Percentiles rank a stretch among this genome's conserved stretches.
Evolutionary conservation across 2,329 filamentous ascomycete genomes (phyloP).

Genomic region (Phialophora macrospora): DNA sequence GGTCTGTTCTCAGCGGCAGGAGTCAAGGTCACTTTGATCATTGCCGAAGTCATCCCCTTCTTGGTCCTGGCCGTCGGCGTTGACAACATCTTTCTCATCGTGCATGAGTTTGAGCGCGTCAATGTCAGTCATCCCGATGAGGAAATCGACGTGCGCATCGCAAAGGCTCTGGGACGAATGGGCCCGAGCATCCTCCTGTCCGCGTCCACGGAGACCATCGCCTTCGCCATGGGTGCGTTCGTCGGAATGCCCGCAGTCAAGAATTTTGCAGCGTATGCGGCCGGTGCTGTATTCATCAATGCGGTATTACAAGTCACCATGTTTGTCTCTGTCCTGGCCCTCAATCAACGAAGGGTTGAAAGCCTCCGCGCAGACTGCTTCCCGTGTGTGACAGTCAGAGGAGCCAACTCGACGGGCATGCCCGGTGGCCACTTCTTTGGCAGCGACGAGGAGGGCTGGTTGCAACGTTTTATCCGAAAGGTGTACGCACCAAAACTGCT

Average conservation of each 20-base stretch:
- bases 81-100: constrained; percentile 98
- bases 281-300: constrained; percentile 95
- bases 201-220: constrained; percentile 89
- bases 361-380: constrained; percentile 88
- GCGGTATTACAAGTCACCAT: constrained; percentile 96
- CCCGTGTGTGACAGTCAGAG: constrained; percentile 82
- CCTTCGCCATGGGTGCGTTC: constrained; percentile 88
- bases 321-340: constrained; percentile 87
- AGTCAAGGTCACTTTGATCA: constrained; percentile 94
- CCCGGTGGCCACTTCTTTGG: constrained; percentile 72
- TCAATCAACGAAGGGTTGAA: constrained; percentile 91
- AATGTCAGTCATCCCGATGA: constrained; percentile 91
- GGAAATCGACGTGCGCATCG: constrained; percentile 81
- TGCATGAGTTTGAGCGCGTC: constrained; percentile 95
- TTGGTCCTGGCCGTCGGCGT: constrained; percentile 95
- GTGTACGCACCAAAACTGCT: constrained; percentile 83
- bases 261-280: constrained; percentile 96
- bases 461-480: constrained; percentile 90
- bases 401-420: constrained; percentile 68
- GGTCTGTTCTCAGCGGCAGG: constrained; percentile 91
- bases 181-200: constrained; percentile 95
- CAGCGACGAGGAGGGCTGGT: constrained; percentile 77
- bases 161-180: constrained; percentile 90
- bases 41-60: constrained; percentile 97
- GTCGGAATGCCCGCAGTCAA: constrained; percentile 98